These are phyloP conservation scores for Botrytis porri DNA, from an alignment of 2,329 filamentous ascomycete genomes.

Conservation along the genomic window DNA sequence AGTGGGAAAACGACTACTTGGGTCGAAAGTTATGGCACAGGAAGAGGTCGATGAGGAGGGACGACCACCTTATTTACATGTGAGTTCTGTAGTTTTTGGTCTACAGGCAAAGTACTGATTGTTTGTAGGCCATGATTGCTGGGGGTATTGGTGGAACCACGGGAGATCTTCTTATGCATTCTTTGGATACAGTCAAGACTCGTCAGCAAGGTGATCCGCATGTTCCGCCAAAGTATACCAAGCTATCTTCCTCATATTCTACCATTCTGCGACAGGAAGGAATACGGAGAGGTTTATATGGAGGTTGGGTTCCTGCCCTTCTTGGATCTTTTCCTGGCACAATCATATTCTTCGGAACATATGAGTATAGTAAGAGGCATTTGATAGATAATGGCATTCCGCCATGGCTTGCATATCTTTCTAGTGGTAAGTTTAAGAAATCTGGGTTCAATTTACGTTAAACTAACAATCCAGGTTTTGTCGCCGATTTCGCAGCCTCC, in stretches of 20 bases:
- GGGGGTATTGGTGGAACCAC: slow-evolving; percentile 89
- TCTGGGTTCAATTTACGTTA: background rate
- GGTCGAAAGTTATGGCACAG: slow-evolving; percentile 35
- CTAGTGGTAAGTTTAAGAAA: slow-evolving; percentile 59
- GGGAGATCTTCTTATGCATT: slow-evolving; percentile 98
- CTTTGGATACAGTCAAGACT: slow-evolving; percentile 96
- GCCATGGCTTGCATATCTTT: slow-evolving; percentile 80
- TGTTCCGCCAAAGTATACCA: slow-evolving; percentile 88
- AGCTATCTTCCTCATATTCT: slow-evolving; percentile 84
- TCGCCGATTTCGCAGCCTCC: slow-evolving; percentile 89
- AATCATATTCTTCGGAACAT: slow-evolving; percentile 91
- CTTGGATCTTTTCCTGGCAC: slow-evolving; percentile 92
- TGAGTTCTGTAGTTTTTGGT: slow-evolving; percentile 38
- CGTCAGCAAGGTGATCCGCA: slow-evolving; percentile 95
- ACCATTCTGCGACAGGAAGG: slow-evolving; percentile 94
- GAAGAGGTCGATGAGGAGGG: slow-evolving; percentile 48
- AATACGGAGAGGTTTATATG: slow-evolving; percentile 79
- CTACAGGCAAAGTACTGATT: slow-evolving; percentile 26
- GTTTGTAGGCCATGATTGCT: slow-evolving; percentile 80
- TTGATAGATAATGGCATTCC: slow-evolving; percentile 83
- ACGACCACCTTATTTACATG: slow-evolving; percentile 62
- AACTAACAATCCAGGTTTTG: slow-evolving; percentile 59
- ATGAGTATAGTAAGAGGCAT: slow-evolving; percentile 89
- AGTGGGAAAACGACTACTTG: slow-evolving; percentile 29
- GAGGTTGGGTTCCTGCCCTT: slow-evolving; percentile 88